Evolutionary conservation across 139 green algal species (phyloP), one percentile per base, ranked within the genome.

Genomic region (Coelastrella sp.): DNA sequence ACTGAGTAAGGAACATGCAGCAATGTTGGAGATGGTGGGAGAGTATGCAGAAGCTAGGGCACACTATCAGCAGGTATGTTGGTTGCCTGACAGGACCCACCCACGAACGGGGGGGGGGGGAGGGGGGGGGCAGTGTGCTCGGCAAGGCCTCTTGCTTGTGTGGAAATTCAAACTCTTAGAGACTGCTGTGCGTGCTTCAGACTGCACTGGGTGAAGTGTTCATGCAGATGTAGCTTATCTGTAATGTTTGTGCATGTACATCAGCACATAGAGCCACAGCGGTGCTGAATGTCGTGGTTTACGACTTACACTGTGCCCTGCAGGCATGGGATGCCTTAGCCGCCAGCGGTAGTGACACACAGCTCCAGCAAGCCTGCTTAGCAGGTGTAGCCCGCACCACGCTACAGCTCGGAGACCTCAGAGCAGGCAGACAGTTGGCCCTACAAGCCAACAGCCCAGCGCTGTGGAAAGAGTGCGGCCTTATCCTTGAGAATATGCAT

Each of bases 391-490:
- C 95, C 11, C 93, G 96, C 32, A 95, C 85, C 83, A 92, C 76
- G 47, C 81, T 98, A 61, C 95, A 96, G 76, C 65, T 95, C 78
- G 96, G 96, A 22, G 95, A 98, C 87, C 77, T 96, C 19, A 92
- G 94, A 64, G 89, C 90, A 5, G 96, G 96, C 32, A 85, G 93
- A 61, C 81, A 92, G 80, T 73, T 96, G 84, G 95, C 93, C 17
- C 58, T 96, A 54, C 83, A 93, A 58, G 58, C 23, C 56, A 74
- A 74, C 85, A 84, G 73, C 60, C 60, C 19, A 32, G n/a, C 23
- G 20, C 93, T 98, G 16, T 97, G 90, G 92, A 94, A 95, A 88
- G 95, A 98, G 83, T 97, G 94, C 80, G 96, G 94, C 23, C 88
- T 87, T 17, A 96, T 98, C 73, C 82, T 98, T 82, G 96, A 98